Base-by-base conservation (phyloP, 2,329 filamentous ascomycete genomes). In the Xylogone sp. region DNA sequence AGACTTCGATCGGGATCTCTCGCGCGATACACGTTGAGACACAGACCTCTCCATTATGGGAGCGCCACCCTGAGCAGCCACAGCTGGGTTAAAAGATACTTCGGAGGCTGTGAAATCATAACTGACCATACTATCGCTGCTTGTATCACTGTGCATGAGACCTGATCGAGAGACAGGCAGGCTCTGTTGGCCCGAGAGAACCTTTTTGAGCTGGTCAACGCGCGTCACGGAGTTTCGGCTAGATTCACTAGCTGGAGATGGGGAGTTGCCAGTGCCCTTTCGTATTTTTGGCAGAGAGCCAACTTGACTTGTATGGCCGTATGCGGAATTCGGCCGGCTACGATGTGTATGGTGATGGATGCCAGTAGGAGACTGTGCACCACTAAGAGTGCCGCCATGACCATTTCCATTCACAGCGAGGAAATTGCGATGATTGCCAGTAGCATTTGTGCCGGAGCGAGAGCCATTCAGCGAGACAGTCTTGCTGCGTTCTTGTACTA, bases 391-490 rank as follows among this genome's bases (percentile, higher is more conserved):
- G 60, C 57, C 57, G 24, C 69, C 68, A 20, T 68, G 69, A 52
- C 70, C 70, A 43, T 68, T 75, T 50, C 79, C 72, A 58, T 79
- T 83, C 34, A 84, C 75, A n/a, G 78, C 77, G 39, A 88, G 75
- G 53, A 81, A 79, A 56, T 79, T 79, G 45, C 71, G 75, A 60
- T 62, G 64, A 18, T 27, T 27, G 66, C 75, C 49, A 43, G 62
- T 59, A 21, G 49, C 53, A 48, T 75, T 77, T 10, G 82, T 88
- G 42, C 81, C 86, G 1, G 81, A 77, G 56, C 82, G 83, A 2
- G 90, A 95, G 20, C 90, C 90, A 49, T 76, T 88, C 50, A 95
- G 72, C 3, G 90, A 96, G 12, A 82, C 81, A 0, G 88, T 82
- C 60, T 86, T 88, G 60, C 84, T 84, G 46, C 77, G 81, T 50